These are phyloP conservation scores for Penicillium sclerotiorum DNA, from an alignment of 2,329 filamentous ascomycete genomes.

Conservation along the genomic window DNA sequence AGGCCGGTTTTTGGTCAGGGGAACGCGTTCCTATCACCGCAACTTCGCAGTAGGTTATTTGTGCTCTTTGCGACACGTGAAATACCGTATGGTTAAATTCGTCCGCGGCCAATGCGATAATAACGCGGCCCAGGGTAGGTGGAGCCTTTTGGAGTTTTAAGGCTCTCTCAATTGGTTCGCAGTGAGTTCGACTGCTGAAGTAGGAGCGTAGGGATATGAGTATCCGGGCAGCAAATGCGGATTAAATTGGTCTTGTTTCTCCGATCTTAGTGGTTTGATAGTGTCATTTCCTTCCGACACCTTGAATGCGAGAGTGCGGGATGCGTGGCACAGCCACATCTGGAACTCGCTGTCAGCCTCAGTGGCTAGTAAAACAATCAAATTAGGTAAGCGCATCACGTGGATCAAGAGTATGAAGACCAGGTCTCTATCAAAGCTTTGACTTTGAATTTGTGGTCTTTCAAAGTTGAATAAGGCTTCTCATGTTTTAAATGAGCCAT, in stretches of 20 bases:
- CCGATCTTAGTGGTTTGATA: neutral
- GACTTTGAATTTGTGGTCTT: neutral
- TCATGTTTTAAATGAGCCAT: too few species aligned
- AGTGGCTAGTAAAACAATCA: neutral
- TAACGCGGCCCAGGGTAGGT: neutral
- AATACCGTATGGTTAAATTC: too few species aligned
- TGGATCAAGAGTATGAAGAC: too few species aligned
- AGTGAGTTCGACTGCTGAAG: neutral
- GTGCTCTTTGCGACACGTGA: too few species aligned
- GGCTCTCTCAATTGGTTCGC: neutral
- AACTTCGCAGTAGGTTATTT: too few species aligned
- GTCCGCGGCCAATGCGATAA: too few species aligned
- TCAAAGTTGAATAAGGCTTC: neutral
- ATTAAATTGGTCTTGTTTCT: too few species aligned
- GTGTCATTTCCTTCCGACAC: conserved; percentile 1
- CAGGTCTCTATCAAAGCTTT: neutral
- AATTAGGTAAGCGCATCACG: neutral
- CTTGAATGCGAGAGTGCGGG: conserved; percentile 6
- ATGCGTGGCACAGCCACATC: conserved; percentile 8
- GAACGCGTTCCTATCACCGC: too few species aligned
- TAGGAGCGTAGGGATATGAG: too few species aligned
- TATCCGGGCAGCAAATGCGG: too few species aligned
- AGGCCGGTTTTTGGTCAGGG: too few species aligned
- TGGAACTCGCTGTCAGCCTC: conserved; percentile 1
- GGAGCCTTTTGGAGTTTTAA: neutral